phyloP scores from a whole-genome alignment of 495 filamentous ascomycete genomes.

The Lentithecium fluviatile region DNA sequence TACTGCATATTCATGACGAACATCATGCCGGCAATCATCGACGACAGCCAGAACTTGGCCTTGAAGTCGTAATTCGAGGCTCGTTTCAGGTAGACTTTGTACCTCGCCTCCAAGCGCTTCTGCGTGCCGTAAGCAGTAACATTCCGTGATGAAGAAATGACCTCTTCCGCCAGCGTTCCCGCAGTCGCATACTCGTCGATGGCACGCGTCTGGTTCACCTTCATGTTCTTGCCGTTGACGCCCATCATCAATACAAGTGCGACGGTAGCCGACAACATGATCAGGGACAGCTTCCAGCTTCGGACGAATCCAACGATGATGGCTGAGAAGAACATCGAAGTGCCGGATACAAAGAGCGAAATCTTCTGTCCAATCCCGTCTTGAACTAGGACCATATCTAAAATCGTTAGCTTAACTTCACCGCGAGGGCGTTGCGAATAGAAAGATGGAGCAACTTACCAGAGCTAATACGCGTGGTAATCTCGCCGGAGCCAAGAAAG shows the following conservation, averaged over 20 bases:
- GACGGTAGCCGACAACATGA: slow-evolving; percentile 73
- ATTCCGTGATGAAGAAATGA: slow-evolving; percentile 89
- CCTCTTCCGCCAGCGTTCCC: slow-evolving; percentile 90
- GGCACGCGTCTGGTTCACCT: slow-evolving; percentile 74
- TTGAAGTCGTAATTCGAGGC: slow-evolving; percentile 79
- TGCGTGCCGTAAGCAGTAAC: slow-evolving; percentile 93
- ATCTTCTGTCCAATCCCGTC: slow-evolving; percentile 48
- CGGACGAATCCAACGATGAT: slow-evolving; percentile 41
- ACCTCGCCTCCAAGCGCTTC: slow-evolving; percentile 79
- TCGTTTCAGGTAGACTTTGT: slow-evolving; percentile 67
- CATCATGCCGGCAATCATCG: slow-evolving; percentile 84
- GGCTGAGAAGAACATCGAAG: slow-evolving; percentile 40
- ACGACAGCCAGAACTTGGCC: slow-evolving; percentile 63
- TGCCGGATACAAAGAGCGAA: slow-evolving; percentile 35
- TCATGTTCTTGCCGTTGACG: slow-evolving; percentile 65
- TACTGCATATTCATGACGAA: slow-evolving; percentile 83
- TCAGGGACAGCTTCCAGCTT: slow-evolving; percentile 58
- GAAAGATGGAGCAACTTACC: slow-evolving; percentile 4
- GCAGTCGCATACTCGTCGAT: slow-evolving; percentile 77
- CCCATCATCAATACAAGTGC: slow-evolving; percentile 76
- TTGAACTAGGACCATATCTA: slow-evolving; percentile 61
- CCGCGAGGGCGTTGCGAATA: slow-evolving; percentile 10
- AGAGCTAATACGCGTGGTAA: slow-evolving; percentile 87
- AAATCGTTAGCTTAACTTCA: background rate
- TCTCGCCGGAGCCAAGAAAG: slow-evolving; percentile 85